Percentiles rank a stretch among this genome's conserved stretches.
Evolutionary conservation across 306 rosid genomes (phyloP).

Genomic region (Calophaca sinica): DNA sequence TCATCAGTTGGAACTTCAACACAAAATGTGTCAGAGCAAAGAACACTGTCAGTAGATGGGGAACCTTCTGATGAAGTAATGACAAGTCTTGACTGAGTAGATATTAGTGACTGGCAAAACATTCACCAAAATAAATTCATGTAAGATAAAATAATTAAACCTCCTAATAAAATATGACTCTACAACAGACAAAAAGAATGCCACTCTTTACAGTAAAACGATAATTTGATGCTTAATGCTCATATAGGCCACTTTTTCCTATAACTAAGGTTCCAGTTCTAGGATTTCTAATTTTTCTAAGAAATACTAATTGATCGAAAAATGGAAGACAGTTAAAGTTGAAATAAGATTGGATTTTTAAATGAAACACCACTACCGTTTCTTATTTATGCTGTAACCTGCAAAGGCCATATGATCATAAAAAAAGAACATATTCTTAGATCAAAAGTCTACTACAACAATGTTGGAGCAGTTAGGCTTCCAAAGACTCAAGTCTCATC

Average conservation of each 20-base stretch:
- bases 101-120: slow-evolving; percentile 84
- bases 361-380: slow-evolving; percentile 19
- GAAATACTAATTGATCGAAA: slow-evolving; percentile 25
- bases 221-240: slow-evolving; percentile 38
- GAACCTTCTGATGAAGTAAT: slow-evolving; percentile 76
- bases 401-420: slow-evolving; percentile 28
- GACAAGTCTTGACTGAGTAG: slow-evolving; percentile 93
- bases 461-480: slow-evolving; percentile 24
- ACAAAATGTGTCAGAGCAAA: slow-evolving; percentile 77
- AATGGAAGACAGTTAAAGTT: slow-evolving; percentile 32
- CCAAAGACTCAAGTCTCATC: slow-evolving; percentile 1
- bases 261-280: slow-evolving; percentile 24
- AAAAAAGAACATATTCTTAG: slow-evolving; percentile 11
- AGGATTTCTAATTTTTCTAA: slow-evolving; percentile 34
- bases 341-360: slow-evolving; percentile 33
- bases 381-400: neutral
- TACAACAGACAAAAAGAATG: slow-evolving; percentile 20
- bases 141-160: slow-evolving; percentile 40
- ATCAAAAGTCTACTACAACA: slow-evolving; percentile 22
- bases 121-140: slow-evolving; percentile 45
- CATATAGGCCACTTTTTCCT: slow-evolving; percentile 18
- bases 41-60: slow-evolving; percentile 67
- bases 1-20: slow-evolving; percentile 92
- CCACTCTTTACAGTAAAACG: slow-evolving; percentile 19
- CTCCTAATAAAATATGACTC: slow-evolving; percentile 32